Percentiles rank a stretch among this genome's conserved stretches.
Evolutionary conservation across 2,329 filamentous ascomycete species (phyloP).

Genomic region (Ophiocordyceps sinensis): DNA sequence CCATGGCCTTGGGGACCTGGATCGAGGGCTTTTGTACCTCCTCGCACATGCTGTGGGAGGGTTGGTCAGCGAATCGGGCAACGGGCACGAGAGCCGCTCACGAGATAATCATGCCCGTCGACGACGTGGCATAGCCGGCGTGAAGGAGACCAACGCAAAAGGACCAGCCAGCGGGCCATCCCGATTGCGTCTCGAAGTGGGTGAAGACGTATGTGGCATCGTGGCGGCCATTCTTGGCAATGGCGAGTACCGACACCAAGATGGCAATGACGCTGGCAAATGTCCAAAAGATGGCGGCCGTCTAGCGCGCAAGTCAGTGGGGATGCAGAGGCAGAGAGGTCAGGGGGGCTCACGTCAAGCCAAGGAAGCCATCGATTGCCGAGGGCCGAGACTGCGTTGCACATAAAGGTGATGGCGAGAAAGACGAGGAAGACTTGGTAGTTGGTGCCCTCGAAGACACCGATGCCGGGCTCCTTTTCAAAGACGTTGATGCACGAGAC

Average conservation of each 20-base stretch:
- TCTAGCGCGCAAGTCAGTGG: constrained; percentile 23
- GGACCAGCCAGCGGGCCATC: constrained; percentile 58
- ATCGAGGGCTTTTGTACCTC: constrained; percentile 47
- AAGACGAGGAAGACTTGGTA: constrained; percentile 64
- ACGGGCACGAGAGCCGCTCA: constrained; percentile 24
- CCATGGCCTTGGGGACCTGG: constrained; percentile 53
- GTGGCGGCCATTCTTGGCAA: constrained; percentile 55
- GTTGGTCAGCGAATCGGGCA: neutral
- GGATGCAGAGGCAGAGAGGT: neutral
- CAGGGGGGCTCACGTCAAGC: constrained; percentile 46
- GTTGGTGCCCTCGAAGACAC: constrained; percentile 29
- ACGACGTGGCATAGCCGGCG: constrained; percentile 59
- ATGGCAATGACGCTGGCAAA: constrained; percentile 57
- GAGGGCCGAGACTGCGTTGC: constrained; percentile 50
- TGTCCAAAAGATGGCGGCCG: constrained; percentile 61
- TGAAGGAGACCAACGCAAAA: constrained; percentile 61
- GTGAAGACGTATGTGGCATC: constrained; percentile 49
- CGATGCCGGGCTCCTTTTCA: constrained; percentile 25
- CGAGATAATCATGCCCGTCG: constrained; percentile 69
- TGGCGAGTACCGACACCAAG: constrained; percentile 43
- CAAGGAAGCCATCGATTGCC: constrained; percentile 53
- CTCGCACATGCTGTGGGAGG: constrained; percentile 28
- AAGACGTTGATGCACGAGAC: constrained; percentile 43
- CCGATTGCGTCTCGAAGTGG: constrained; percentile 53
- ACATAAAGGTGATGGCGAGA: constrained; percentile 50